These are phyloP conservation scores for Bryoerythrophyllum caledonicum DNA, from an alignment of 225 moss, liverwort and hornwort species.

Conservation along the genomic window DNA sequence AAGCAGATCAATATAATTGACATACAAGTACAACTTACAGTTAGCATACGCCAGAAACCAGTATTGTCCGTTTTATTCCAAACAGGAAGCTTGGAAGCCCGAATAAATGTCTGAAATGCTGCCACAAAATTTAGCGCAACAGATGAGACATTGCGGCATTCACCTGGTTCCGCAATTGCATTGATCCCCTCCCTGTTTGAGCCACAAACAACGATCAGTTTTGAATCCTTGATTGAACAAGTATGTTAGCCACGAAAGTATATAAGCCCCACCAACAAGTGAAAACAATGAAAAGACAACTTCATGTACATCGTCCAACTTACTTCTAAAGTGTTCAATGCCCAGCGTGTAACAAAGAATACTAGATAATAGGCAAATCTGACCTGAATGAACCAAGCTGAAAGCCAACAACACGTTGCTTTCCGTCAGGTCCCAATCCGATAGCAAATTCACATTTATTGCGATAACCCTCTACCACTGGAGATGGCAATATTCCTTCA, in stretches of 20 bases:
- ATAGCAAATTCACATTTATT: constrained; percentile 99
- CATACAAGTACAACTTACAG: constrained; percentile 49
- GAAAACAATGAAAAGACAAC: neutral
- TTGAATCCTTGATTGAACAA: constrained; percentile 12
- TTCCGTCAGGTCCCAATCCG: constrained; percentile 79
- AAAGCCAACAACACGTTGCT: constrained; percentile 93
- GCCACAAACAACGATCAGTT: neutral
- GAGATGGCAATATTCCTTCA: constrained; percentile 90
- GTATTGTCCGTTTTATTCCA: constrained; percentile 91
- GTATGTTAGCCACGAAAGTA: neutral
- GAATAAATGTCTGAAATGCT: constrained; percentile 79
- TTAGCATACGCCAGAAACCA: constrained; percentile 97
- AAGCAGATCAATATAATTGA: neutral
- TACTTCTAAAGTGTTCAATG: constrained; percentile 22
- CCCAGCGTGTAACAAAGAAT: neutral
- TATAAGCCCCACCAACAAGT: constrained; percentile 12
- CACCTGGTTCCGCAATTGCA: constrained; percentile 87
- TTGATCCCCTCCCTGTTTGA: constrained; percentile 85
- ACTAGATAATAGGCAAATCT: constrained; percentile 25
- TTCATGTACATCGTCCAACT: neutral
- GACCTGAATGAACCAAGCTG: constrained; percentile 98
- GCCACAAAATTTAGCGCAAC: constrained; percentile 76
- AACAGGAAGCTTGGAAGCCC: constrained; percentile 79
- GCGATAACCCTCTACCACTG: constrained; percentile 91
- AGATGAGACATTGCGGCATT: constrained; percentile 86